Base-by-base conservation (phyloP, 345 rosid species). In the Camelina neglecta region DNA sequence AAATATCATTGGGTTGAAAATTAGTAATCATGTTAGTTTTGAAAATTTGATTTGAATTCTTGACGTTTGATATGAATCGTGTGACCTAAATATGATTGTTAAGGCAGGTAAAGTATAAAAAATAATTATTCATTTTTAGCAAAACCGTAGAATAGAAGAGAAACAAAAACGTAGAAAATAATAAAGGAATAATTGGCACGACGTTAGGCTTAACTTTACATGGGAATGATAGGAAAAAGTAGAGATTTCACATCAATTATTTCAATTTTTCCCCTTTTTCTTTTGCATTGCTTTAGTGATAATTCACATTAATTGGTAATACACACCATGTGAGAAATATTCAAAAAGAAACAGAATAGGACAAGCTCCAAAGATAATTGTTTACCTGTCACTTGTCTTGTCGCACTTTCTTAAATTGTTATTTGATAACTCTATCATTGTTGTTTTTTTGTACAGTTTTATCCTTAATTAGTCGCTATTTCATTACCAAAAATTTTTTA, bases 341-440 rank as follows among this genome's bases (percentile, higher is more conserved):
- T 65, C 29, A 72, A 21, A 70, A 78, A 66, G 73, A 78, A 75
- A 56, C 65, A 64, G 76, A 83, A 71, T 56, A 77, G 77, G 86
- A 85, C 88, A 83, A 81, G 80, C 82, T 71, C 50, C 77, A 83
- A 79, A 76, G 84, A 80, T 72, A 65, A 74, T 55, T 76, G 87
- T 67, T 44, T 45, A 61, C 70, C 82, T 74, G 82, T 74, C 82
- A 73, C 67, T 73, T 79, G 74, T 53, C 79, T 73, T 67, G 60
- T 73, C 79, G 23, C 71, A 60, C 75, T 73, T 68, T 79, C 58
- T 51, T 29, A 29, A 78, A 50, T 35, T 44, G 31, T 42, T 41
- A 41, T 42, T 72, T 72, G 21, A 49, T 31, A 59, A 78, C 69
- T 71, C 60, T 65, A 67, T 56, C 13, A 44, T 59, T 67, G 15